Evolutionary conservation across 768 basidiomycete genomes (phyloP).

Genomic region (Russula ochroleuca): DNA sequence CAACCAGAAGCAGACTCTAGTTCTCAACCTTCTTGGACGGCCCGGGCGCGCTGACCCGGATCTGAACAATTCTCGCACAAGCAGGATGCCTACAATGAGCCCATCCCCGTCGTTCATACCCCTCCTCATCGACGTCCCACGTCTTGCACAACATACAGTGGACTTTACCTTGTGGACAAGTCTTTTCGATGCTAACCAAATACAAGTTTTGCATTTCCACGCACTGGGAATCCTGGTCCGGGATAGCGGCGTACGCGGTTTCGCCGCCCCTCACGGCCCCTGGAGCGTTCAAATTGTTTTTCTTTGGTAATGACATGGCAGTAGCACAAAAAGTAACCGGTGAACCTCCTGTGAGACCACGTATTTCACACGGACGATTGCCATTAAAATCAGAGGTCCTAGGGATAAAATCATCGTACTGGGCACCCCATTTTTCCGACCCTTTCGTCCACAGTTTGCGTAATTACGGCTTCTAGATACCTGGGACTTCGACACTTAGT

Average conservation of each 20-base stretch:
- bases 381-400: neutral
- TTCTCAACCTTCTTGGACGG: neutral
- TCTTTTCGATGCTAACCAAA: neutral
- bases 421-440: conserved; percentile 4
- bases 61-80: neutral
- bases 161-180: neutral
- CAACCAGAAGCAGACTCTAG: neutral
- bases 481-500: conserved; percentile 2
- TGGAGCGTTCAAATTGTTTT: neutral
- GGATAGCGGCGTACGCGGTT: neutral
- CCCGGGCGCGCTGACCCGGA: neutral
- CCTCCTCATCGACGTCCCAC: neutral
- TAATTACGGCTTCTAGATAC: neutral
- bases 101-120: neutral
- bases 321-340: neutral
- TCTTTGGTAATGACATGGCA: neutral
- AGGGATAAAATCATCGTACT: neutral
- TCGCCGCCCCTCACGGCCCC: neutral
- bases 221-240: neutral
- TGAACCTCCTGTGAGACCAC: neutral
- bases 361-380: conserved; percentile 5
- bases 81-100: neutral
- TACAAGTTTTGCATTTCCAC: neutral
- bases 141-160: neutral
- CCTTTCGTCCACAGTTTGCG: conserved; percentile 5